These are phyloP conservation scores for Davidsoniella virescens DNA, from an alignment of 2,329 filamentous ascomycete genomes.

Conservation along the genomic window DNA sequence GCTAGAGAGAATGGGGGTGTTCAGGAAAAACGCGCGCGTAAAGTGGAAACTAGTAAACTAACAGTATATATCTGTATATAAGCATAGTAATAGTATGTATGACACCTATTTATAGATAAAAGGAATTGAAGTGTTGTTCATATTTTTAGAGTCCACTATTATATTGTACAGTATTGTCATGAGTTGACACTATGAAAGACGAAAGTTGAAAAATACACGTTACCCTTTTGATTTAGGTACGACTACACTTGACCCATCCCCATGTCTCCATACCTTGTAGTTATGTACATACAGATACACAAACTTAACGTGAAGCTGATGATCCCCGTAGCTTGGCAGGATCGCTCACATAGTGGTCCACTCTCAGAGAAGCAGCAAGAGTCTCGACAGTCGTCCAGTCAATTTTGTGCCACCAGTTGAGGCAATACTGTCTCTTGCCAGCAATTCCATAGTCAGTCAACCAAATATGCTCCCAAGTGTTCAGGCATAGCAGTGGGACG, in stretches of 20 bases:
- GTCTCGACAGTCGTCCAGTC: constrained; percentile 62
- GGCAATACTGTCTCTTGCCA: constrained; percentile 61
- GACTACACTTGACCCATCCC: neutral
- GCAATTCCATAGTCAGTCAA: constrained; percentile 60
- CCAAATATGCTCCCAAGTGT: constrained; percentile 93
- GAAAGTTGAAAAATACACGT: constrained; percentile 3
- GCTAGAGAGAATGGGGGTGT: no score
- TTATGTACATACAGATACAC: neutral
- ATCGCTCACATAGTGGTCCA: neutral
- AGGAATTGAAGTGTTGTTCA: neutral
- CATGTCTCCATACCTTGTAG: neutral
- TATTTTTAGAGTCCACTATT: constrained; percentile 8
- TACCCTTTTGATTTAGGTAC: neutral
- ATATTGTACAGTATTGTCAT: constrained; percentile 12
- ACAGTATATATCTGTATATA: no score
- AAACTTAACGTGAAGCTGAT: neutral
- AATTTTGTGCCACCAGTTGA: constrained; percentile 74
- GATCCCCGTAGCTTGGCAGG: constrained; percentile 1
- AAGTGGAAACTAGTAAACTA: no score
- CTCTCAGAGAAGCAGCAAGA: constrained; percentile 16
- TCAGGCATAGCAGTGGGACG: constrained; percentile 72
- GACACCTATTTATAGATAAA: no score
- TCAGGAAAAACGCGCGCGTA: no score
- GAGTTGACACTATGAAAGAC: constrained; percentile 2
- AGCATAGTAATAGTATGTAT: no score